phyloP scores from a whole-genome alignment of 768 basidiomycete genomes.

The Gelatoporia subvermispora region DNA sequence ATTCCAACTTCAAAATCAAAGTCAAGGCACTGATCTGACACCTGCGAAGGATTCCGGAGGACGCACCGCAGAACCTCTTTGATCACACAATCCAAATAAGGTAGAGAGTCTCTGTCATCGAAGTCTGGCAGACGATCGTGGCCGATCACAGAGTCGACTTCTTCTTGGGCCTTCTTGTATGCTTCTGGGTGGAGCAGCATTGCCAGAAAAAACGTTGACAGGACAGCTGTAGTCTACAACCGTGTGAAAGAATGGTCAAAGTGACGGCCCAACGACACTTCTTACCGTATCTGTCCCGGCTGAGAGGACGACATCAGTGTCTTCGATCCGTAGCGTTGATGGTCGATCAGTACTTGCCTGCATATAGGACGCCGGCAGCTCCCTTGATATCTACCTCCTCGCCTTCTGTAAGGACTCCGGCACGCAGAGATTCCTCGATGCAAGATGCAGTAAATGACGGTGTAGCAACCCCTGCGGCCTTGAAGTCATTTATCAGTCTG shows the following conservation, averaged over 20 bases:
- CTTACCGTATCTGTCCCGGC: conserved; percentile 21
- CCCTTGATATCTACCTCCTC: conserved; percentile 6
- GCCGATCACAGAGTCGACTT: conserved; percentile 40
- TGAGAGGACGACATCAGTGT: background rate
- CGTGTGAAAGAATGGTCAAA: background rate
- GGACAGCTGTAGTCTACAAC: conserved; percentile 33
- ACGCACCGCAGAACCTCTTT: conserved; percentile 29
- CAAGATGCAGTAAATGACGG: background rate
- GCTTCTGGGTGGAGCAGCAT: conserved; percentile 36
- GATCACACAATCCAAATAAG: conserved; percentile 36
- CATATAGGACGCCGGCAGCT: conserved; percentile 17
- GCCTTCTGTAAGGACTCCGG: background rate
- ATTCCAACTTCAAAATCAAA: too few relatives aligned
- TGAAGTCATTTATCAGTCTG: too few relatives aligned
- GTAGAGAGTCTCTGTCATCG: conserved; percentile 34
- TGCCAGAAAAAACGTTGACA: conserved; percentile 37
- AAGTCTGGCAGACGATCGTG: conserved; percentile 34
- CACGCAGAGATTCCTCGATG: background rate
- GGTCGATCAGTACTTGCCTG: conserved; percentile 9
- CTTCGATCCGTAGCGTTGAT: background rate
- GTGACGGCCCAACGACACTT: background rate
- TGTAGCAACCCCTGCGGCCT: background rate
- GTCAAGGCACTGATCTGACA: too few relatives aligned
- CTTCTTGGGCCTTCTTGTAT: conserved; percentile 35
- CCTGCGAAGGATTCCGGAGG: too few relatives aligned